Evolutionary conservation across 73 alveolate genomes (phyloP), one percentile per base, ranked within the genome.

Genomic region (Diophrys appendiculata): DNA sequence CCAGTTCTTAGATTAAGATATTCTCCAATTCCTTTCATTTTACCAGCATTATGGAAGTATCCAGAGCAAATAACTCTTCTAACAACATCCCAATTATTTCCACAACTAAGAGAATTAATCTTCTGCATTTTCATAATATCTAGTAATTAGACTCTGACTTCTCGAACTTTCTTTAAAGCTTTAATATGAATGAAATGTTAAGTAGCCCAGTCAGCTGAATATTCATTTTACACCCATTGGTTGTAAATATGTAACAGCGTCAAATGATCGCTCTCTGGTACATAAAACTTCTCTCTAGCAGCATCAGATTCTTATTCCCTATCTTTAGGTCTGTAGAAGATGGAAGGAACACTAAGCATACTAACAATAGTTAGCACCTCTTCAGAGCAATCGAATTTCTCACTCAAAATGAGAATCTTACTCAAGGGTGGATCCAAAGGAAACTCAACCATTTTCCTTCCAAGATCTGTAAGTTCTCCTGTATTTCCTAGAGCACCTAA

Each of bases 251-350:
- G 96, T 69, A 97, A 91, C 76, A 96, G 89, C 34, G 99, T 98
- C 64, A 98, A 81, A 88, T 98, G 99, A 84, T 98, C 99, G 90
- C 99, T 95, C 89, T 98, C 99, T 0, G 99, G 99, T n/a, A 97
- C 98, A 86, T 95, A 98, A 91, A 98, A 98, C 86, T 98, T 97
- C 91, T 98, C 99, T 83, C 99, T 87, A 1, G 99, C 99, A 8
- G 99, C 95, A 78, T 98, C 99, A 60, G 98, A 92, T 86, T 98
- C 99, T 67, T 95, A 91, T 78, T 97, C 99, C 64, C 98, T 85
- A 73, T 94, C 99, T 84, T 97, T 98, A 2, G 99, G 99, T 64
- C 99, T 88, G 91, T 95, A 97, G 91, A 98, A 98, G 24, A 98
- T 97, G 52, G 97, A 72, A 43, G 99, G 99, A 22, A 97, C 99